Evolutionary conservation across 2,329 filamentous ascomycete species (phyloP).

Genomic region (Zymoseptoria brevis): DNA sequence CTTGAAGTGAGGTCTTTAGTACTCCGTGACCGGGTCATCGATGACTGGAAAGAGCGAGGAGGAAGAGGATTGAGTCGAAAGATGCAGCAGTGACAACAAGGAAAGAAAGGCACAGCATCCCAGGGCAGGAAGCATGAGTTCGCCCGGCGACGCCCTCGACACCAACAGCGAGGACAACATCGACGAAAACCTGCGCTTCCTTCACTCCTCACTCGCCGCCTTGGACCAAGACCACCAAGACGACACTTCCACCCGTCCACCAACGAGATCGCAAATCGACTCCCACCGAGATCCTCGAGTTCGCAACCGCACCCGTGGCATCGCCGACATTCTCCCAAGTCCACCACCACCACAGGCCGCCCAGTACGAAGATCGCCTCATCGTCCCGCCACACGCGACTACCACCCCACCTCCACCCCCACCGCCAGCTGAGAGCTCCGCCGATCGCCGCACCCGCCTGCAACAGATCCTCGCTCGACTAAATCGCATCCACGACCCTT

Average conservation of each 20-base stretch:
- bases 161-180: constrained; percentile 27
- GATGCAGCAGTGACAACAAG: not conserved
- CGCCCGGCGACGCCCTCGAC: not conserved
- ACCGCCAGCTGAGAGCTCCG: constrained; percentile 19
- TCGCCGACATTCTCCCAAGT: not conserved
- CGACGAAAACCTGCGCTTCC: constrained; percentile 43
- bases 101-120: not conserved
- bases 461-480: constrained; percentile 40
- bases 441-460: constrained; percentile 35
- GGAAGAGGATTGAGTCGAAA: not conserved
- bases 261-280: constrained; percentile 12
- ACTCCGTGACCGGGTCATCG: not conserved
- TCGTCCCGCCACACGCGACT: not conserved
- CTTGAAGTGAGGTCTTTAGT: not conserved
- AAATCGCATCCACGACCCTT: constrained; percentile 36
- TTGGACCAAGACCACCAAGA: constrained; percentile 11
- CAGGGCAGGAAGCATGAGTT: not conserved
- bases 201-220: constrained; percentile 37
- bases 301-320: not conserved
- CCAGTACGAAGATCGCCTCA: not conserved
- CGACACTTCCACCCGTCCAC: not conserved
- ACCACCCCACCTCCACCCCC: not conserved
- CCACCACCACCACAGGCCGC: constrained; percentile 1
- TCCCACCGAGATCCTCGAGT: constrained; percentile 18
- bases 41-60: not conserved